Evolutionary conservation across 306 rosid species (phyloP).

Genomic region (Dryas drummondii): DNA sequence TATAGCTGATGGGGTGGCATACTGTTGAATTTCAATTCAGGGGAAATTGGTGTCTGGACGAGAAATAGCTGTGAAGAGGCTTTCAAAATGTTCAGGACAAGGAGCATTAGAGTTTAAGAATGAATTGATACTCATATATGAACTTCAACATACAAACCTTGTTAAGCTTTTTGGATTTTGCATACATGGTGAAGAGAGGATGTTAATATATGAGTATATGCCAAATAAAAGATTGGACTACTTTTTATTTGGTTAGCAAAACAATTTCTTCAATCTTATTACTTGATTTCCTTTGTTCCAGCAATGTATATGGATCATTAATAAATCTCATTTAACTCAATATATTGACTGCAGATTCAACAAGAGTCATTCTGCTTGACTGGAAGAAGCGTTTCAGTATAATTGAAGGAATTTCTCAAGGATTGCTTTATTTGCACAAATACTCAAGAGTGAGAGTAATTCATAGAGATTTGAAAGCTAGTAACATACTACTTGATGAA

Average conservation of each 20-base stretch:
- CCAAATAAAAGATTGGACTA: slow-evolving; percentile 16
- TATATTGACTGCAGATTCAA: neutral
- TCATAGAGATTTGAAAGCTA: slow-evolving; percentile 14
- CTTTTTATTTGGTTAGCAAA: slow-evolving; percentile 2
- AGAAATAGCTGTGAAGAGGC: slow-evolving; percentile 42
- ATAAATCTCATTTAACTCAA: neutral
- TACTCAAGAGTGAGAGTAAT: neutral
- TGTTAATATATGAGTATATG: slow-evolving; percentile 9
- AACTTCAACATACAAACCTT: slow-evolving; percentile 21
- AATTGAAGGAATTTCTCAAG: slow-evolving; percentile 16
- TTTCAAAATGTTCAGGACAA: slow-evolving; percentile 19
- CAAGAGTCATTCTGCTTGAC: neutral
- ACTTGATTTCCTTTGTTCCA: neutral
- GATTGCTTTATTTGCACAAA: slow-evolving; percentile 13
- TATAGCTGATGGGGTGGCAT: too few species aligned
- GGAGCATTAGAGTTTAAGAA: slow-evolving; percentile 13
- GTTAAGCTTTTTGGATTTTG: slow-evolving; percentile 12
- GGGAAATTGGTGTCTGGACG: slow-evolving; percentile 14
- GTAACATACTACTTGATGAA: slow-evolving; percentile 19
- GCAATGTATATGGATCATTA: too few species aligned
- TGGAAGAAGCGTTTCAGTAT: slow-evolving; percentile 2
- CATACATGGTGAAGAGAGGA: slow-evolving; percentile 10
- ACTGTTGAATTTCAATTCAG: slow-evolving; percentile 5
- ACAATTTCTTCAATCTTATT: neutral
- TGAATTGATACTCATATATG: slow-evolving; percentile 13